Conservation (phyloP, 208 protist genomes). For the Wallacemonas sp. region DNA sequence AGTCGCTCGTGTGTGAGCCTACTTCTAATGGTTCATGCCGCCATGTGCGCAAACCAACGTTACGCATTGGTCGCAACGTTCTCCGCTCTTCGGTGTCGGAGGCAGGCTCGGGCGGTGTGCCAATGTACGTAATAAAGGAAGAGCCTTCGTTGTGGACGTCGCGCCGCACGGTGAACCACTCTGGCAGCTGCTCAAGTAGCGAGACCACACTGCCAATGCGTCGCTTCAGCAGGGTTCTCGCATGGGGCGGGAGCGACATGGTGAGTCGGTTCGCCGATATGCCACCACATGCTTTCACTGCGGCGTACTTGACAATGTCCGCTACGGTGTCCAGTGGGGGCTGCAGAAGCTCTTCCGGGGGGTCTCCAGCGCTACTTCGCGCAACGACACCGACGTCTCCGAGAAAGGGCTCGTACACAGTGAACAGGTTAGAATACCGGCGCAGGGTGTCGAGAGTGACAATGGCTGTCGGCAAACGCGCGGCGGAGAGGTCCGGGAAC, state of each 20-base stretch:
- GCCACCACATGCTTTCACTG: conserved; percentile 51
- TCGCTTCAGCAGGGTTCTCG: conserved; percentile 36
- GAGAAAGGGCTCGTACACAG: conserved; percentile 25
- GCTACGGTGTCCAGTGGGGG: conserved; percentile 37
- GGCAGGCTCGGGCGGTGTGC: conserved; percentile 5
- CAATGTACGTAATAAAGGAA: conserved; percentile 83
- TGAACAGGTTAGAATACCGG: conserved; percentile 17
- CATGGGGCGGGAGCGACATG: conserved; percentile 40
- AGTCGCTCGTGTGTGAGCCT: background rate
- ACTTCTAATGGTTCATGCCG: conserved; percentile 13
- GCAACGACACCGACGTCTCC: conserved; percentile 38
- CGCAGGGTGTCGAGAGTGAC: conserved; percentile 38
- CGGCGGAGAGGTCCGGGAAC: background rate
- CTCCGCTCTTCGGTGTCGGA: conserved; percentile 16
- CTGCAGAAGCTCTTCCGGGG: conserved; percentile 32
- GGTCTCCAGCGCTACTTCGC: conserved; percentile 22
- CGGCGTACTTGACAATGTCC: conserved; percentile 69
- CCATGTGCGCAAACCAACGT: conserved; percentile 29
- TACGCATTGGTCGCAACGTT: conserved; percentile 20
- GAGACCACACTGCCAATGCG: conserved; percentile 45
- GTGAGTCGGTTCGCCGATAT: conserved; percentile 44
- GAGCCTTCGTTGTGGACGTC: conserved; percentile 32
- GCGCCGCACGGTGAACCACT: conserved; percentile 79
- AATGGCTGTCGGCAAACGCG: background rate
- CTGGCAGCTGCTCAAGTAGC: conserved; percentile 69